phyloP scores from a whole-genome alignment of 2,329 filamentous ascomycete genomes.

The Truncatella angustata region DNA sequence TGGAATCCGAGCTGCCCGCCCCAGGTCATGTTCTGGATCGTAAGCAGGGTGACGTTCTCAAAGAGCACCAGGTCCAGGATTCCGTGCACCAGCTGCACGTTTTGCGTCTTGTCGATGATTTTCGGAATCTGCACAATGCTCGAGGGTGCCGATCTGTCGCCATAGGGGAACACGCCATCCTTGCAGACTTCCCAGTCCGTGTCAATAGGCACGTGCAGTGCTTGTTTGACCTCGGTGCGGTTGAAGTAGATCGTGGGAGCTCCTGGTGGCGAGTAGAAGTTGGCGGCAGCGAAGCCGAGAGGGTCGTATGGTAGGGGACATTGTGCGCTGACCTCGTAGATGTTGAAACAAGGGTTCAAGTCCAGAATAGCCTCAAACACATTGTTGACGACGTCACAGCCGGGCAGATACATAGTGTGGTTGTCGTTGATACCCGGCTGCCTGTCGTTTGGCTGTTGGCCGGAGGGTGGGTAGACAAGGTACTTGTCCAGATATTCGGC shows the following conservation, averaged over 20 bases:
- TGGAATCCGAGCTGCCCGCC: slow-evolving; percentile 67
- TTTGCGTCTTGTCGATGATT: slow-evolving; percentile 68
- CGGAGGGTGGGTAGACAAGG: slow-evolving; percentile 66
- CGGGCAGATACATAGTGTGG: slow-evolving; percentile 15
- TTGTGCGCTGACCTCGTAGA: slow-evolving; percentile 70
- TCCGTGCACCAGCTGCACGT: slow-evolving; percentile 70
- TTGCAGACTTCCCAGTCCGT: slow-evolving; percentile 57
- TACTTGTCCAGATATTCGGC: slow-evolving; percentile 57
- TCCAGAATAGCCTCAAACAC: slow-evolving; percentile 51
- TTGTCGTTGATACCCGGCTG: slow-evolving; percentile 42
- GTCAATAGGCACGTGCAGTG: slow-evolving; percentile 26
- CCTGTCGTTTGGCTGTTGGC: slow-evolving; percentile 52
- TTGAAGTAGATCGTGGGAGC: slow-evolving; percentile 49
- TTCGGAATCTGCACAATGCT: slow-evolving; percentile 57
- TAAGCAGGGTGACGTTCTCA: slow-evolving; percentile 64
- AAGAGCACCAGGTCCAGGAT: slow-evolving; percentile 64
- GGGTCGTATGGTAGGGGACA: slow-evolving; percentile 70
- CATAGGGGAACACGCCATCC: slow-evolving; percentile 31
- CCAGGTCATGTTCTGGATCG: slow-evolving; percentile 79
- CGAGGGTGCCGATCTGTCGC: slow-evolving; percentile 51
- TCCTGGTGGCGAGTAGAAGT: slow-evolving; percentile 9
- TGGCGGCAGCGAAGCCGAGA: slow-evolving; percentile 29
- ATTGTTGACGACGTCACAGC: slow-evolving; percentile 49
- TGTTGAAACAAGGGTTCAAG: slow-evolving; percentile 76
- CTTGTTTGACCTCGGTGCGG: slow-evolving; percentile 24